Percentiles rank a stretch among this genome's conserved stretches.
phyloP scores from a whole-genome alignment of 768 basidiomycete genomes.

The Coprinopsis strossmayeri region DNA sequence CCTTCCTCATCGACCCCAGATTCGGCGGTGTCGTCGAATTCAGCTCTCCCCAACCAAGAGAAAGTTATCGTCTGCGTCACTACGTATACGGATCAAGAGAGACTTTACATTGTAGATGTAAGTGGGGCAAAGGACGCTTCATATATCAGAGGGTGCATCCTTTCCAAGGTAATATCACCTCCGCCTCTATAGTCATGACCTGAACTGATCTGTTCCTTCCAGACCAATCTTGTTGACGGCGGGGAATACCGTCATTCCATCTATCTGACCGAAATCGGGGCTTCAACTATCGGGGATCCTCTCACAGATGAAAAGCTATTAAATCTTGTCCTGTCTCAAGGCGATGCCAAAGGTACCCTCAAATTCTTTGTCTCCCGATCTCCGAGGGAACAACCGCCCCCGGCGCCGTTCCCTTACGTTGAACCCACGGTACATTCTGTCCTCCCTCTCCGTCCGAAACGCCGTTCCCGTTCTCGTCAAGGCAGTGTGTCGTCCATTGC shows the following conservation, averaged over 20 bases:
- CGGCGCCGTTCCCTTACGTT: conserved; percentile 21
- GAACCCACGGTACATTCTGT: conserved; percentile 28
- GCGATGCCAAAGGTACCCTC: conserved; percentile 74
- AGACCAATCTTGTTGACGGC: conserved; percentile 87
- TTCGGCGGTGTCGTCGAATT: conserved; percentile 21
- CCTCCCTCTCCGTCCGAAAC: conserved; percentile 45
- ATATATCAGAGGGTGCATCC: conserved; percentile 74
- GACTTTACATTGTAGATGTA: conserved; percentile 67
- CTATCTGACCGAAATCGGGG: conserved; percentile 84
- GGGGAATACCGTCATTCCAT: conserved; percentile 66
- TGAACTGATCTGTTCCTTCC: conserved; percentile 5
- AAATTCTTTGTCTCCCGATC: conserved; percentile 72
- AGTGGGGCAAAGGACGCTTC: conserved; percentile 56
- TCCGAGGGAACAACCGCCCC: conserved; percentile 26
- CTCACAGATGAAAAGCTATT: conserved; percentile 66
- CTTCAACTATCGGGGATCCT: conserved; percentile 67
- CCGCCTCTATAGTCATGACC: conserved; percentile 2
- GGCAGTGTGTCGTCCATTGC: conserved; percentile 63
- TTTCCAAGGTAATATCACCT: conserved; percentile 53
- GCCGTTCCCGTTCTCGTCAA: conserved; percentile 52
- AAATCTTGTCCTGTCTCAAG: conserved; percentile 61
- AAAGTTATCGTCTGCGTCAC: conserved; percentile 62
- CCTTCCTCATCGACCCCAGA: conserved; percentile 34
- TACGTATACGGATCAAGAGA: conserved; percentile 54
- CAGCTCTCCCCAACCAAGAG: conserved; percentile 26